A percentile compares a stretch with the other conserved stretches of the same genome.
Evolutionary conservation across 805 yeast genomes (phyloP).

Genomic region (Metschnikowia noctiluminum): DNA sequence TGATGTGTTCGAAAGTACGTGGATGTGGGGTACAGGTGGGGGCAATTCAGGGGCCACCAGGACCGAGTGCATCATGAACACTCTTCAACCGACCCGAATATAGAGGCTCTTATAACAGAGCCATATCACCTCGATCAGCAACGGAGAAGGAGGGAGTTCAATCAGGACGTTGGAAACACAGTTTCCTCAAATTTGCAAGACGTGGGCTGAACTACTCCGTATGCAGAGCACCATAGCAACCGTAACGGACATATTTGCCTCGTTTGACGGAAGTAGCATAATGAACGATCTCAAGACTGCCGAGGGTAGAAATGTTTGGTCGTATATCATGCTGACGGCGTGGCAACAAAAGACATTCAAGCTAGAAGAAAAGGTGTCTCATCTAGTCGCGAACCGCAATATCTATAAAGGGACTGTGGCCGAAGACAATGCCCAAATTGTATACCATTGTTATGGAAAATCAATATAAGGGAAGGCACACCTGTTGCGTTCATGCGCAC

Average conservation of each 20-base stretch:
- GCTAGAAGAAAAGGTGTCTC: background rate
- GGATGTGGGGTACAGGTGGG: background rate
- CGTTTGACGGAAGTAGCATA: too few species aligned
- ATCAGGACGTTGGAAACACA: too few species aligned
- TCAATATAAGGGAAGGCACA: background rate
- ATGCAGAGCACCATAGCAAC: too few species aligned
- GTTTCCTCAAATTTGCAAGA: too few species aligned
- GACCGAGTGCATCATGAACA: too few species aligned
- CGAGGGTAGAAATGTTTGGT: background rate
- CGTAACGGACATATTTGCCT: too few species aligned
- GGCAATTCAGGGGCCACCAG: too few species aligned
- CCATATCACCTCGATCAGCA: too few species aligned
- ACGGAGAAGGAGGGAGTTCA: too few species aligned
- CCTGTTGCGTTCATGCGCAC: background rate
- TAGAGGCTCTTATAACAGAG: too few species aligned
- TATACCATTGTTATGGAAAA: background rate
- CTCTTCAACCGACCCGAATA: too few species aligned
- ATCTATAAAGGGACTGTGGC: background rate
- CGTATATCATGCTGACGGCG: background rate
- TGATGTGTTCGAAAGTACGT: background rate
- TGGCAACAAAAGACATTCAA: background rate
- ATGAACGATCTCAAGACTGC: constrained; percentile 2
- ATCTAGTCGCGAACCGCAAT: background rate
- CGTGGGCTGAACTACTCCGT: too few species aligned
- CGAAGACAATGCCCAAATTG: background rate